These are phyloP conservation scores for Ambrosia hybrid DNA, from an alignment of 140 eudicot species.

Conservation along the genomic window DNA sequence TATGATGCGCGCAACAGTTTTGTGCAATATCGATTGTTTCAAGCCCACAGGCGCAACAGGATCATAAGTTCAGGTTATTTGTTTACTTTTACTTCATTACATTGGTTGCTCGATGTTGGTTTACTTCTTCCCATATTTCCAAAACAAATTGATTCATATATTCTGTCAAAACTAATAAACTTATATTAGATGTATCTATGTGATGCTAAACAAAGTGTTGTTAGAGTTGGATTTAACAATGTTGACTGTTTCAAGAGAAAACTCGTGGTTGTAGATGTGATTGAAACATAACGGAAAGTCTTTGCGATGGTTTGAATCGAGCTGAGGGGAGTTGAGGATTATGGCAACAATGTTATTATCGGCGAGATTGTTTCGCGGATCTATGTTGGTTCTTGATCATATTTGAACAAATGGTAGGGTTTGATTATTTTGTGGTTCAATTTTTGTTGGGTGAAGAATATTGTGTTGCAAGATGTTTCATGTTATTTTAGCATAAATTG, in stretches of 20 bases:
- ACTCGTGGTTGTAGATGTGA: neutral
- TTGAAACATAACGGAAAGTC: neutral
- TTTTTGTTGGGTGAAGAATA: slow-evolving; percentile 7
- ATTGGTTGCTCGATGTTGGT: slow-evolving; percentile 26
- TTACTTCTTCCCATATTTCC: slow-evolving; percentile 3
- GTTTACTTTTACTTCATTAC: slow-evolving; percentile 20
- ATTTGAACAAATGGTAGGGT: neutral
- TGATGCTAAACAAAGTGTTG: slow-evolving; percentile 1
- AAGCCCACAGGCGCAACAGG: slow-evolving; percentile 72
- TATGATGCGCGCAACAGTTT: slow-evolving; percentile 84
- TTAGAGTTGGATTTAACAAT: neutral
- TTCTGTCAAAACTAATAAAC: slow-evolving; percentile 38
- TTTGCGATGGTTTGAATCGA: neutral
- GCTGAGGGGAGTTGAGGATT: neutral
- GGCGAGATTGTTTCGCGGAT: neutral
- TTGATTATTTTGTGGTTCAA: slow-evolving; percentile 6
- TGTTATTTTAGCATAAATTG: neutral
- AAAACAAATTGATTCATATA: slow-evolving; percentile 26
- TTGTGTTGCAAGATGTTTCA: neutral
- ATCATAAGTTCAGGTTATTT: slow-evolving; percentile 29
- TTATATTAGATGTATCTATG: slow-evolving; percentile 2
- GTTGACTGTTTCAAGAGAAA: neutral
- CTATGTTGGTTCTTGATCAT: neutral
- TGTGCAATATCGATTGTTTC: slow-evolving; percentile 92
- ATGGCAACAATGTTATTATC: neutral